Evolutionary conservation across 352 stramenopile genomes (phyloP).

Genomic region (Saprolegnia diclina): DNA sequence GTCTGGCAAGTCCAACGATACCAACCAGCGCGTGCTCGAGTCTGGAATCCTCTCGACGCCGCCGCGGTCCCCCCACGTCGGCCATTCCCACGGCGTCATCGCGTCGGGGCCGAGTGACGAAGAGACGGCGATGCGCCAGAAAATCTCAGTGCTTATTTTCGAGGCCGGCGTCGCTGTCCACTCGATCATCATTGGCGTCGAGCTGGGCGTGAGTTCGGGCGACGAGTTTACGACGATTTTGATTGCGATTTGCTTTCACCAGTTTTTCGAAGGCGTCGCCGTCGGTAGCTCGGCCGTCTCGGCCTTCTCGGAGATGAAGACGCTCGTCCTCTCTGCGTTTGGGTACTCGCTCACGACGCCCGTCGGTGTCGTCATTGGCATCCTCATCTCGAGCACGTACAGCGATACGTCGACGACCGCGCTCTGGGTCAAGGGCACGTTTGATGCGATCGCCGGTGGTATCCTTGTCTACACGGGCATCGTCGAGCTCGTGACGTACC

Average conservation of each 20-base stretch:
- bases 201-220: constrained; percentile 27
- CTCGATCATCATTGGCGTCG: constrained; percentile 30
- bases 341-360: constrained; percentile 28
- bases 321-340: constrained; percentile 13
- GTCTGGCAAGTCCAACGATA: neutral
- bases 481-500: constrained; percentile 29
- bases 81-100: constrained; percentile 18
- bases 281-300: constrained; percentile 28
- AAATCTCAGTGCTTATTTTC: constrained; percentile 29
- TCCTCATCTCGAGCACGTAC: constrained; percentile 28
- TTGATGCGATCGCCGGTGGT: constrained; percentile 30
- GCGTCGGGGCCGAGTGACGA: neutral
- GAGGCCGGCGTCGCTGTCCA: constrained; percentile 28
- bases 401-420: constrained; percentile 13
- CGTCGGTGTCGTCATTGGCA: constrained; percentile 28
- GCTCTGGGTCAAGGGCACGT: constrained; percentile 21
- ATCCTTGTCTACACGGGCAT: constrained; percentile 32
- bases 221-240: constrained; percentile 23
- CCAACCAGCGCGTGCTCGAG: neutral
- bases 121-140: constrained; percentile 10
- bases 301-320: constrained; percentile 13
- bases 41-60: neutral
- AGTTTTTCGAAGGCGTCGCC: constrained; percentile 35
- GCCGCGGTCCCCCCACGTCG: neutral
- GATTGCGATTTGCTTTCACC: constrained; percentile 31